Evolutionary conservation across 169 alveolate genomes (phyloP).

Genomic region (Sarcocystis neurona): DNA sequence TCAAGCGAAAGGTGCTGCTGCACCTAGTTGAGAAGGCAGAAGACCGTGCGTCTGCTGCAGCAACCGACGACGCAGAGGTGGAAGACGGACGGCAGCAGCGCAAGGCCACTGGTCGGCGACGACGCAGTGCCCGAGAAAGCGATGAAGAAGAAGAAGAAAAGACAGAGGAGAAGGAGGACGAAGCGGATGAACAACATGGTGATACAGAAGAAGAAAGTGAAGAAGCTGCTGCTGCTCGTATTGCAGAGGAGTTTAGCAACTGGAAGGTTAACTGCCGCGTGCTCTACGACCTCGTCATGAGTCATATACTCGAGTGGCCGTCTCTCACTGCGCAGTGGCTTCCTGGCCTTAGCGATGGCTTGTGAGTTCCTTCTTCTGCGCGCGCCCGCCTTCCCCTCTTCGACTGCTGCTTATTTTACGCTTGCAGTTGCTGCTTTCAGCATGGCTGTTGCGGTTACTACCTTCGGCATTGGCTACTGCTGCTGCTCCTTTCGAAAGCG

Average conservation of each 20-base stretch:
- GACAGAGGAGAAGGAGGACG: slow-evolving; percentile 19
- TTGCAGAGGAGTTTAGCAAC: slow-evolving; percentile 65
- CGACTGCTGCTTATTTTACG: too few species aligned
- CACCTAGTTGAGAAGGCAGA: too few species aligned
- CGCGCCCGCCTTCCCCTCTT: too few species aligned
- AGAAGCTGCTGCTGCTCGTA: too few species aligned
- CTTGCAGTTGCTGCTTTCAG: too few species aligned
- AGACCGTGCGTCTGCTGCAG: background rate
- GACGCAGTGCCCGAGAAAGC: background rate
- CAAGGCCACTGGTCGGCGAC: background rate
- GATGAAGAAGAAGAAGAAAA: background rate
- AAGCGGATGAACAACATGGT: background rate
- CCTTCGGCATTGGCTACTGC: too few species aligned
- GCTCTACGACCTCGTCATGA: slow-evolving; percentile 89
- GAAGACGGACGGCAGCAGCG: background rate
- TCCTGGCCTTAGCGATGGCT: slow-evolving; percentile 66
- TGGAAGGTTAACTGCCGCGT: slow-evolving; percentile 95
- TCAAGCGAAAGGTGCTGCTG: too few species aligned
- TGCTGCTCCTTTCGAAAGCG: too few species aligned
- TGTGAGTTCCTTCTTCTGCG: too few species aligned
- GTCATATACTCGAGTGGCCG: slow-evolving; percentile 96
- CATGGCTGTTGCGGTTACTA: too few species aligned
- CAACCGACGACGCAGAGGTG: background rate
- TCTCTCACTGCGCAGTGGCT: slow-evolving; percentile 91
- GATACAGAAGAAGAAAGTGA: background rate